Evolutionary conservation across 2,329 filamentous ascomycete genomes (phyloP), one percentile per base, ranked within the genome.

Genomic region (Monilinia polystroma): DNA sequence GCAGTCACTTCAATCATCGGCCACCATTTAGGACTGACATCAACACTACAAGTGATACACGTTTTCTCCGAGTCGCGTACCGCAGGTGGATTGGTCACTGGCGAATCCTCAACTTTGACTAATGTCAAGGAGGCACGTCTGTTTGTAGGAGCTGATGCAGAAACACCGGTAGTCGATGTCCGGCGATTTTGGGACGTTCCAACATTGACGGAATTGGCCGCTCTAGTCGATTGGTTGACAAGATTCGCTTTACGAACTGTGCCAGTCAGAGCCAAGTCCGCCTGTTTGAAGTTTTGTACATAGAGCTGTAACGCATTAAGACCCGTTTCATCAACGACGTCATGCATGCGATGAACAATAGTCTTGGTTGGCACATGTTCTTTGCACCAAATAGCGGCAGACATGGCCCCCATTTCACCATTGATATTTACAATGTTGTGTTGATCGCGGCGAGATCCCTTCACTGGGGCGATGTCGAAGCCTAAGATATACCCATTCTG

Each of bases 281-380:
- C 94, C 79, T 98, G 94, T 78, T 99, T 99, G 81, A 92, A 97
- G 67, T 89, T 93, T 72, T 90, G 89, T 55, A 90, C 91, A 76
- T 91, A 99, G 35, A 96, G 83, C 77, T 97, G 93, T 60, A 99
- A 80, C 12, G 91, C 92, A 72, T 89, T 96, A 64, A 87, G 79
- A n/a, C 87, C 87, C n/a, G 82, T 82, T 26, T 90, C 87, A 66
- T 89, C 87, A 14, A 90, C 87, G 29, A 85, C 77, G 71, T 97
- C 93, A 69, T 91, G 85, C 81, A 97, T 92, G 14, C 83, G 85
- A 78, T 98, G 91, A 10, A 96, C 82, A 51, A 86, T 83, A 0
- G 86, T 87, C 77, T 93, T 92, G 54, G 87, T 82, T 4, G 87
- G 84, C n/a, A 84, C 79, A 77, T 99, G 95, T 64, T 95, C 90